These are phyloP conservation scores for Pseudoturritis turrita DNA, from an alignment of 345 rosid species.

Conservation along the genomic window DNA sequence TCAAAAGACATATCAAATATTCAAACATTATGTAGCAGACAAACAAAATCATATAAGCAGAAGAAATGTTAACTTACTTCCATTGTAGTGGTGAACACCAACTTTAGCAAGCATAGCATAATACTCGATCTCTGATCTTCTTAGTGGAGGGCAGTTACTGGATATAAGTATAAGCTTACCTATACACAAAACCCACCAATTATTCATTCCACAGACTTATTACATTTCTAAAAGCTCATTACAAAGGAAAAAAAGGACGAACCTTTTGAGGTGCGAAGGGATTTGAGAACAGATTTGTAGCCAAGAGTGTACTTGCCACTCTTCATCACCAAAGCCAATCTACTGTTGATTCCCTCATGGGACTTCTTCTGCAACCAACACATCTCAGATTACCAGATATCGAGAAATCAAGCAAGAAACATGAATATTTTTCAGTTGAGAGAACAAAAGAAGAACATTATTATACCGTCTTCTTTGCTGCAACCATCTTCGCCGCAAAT, in stretches of 20 bases:
- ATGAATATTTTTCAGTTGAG: too few species aligned
- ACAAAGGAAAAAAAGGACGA: too few species aligned
- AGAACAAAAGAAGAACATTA: too few species aligned
- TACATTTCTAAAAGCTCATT: too few species aligned
- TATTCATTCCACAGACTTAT: too few species aligned
- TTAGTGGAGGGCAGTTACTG: conserved; percentile 59
- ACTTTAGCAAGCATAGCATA: conserved; percentile 66
- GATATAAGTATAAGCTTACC: conserved; percentile 50
- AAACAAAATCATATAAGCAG: too few species aligned
- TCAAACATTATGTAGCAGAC: too few species aligned
- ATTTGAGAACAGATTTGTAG: conserved; percentile 49
- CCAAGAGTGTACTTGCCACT: conserved; percentile 55
- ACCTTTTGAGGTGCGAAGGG: conserved; percentile 52
- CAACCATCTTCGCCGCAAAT: conserved; percentile 19
- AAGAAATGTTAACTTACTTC: conserved; percentile 49
- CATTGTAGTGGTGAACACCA: conserved; percentile 69
- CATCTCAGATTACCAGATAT: too few species aligned
- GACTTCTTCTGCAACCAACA: conserved; percentile 60
- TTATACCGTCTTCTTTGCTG: conserved; percentile 11
- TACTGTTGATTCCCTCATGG: conserved; percentile 57
- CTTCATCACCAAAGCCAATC: conserved; percentile 59
- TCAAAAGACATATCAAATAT: too few species aligned
- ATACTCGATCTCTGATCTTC: conserved; percentile 69
- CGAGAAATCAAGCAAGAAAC: too few species aligned
- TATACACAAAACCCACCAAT: background rate